Conservation (phyloP, 1,139 yeast genomes). For the Tardiomyces digboiensis region DNA sequence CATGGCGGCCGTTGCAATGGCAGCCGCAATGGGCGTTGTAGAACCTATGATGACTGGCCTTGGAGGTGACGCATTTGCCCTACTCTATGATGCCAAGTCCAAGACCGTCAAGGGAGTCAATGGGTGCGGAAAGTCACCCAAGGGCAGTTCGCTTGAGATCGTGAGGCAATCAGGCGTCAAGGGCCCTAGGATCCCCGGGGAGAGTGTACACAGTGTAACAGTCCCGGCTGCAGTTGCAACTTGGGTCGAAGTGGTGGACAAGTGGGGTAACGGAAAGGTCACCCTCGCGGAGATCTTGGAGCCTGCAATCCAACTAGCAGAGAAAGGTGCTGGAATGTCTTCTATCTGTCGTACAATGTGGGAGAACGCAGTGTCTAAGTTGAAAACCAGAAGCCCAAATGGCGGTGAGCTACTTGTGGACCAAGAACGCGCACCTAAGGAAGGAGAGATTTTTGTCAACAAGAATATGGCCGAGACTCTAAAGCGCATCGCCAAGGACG, state of each 20-base stretch:
- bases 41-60: slow-evolving; percentile 78
- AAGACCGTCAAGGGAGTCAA: slow-evolving; percentile 56
- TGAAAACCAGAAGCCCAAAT: slow-evolving; percentile 33
- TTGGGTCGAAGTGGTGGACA: slow-evolving; percentile 58
- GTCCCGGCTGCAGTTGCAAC: slow-evolving; percentile 78
- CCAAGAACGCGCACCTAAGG: slow-evolving; percentile 37
- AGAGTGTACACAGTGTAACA: slow-evolving; percentile 52
- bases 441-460: slow-evolving; percentile 54
- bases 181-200: slow-evolving; percentile 31
- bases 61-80: slow-evolving; percentile 75
- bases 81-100: slow-evolving; percentile 44
- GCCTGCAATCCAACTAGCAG: slow-evolving; percentile 68
- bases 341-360: slow-evolving; percentile 49
- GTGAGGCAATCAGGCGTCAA: slow-evolving; percentile 34
- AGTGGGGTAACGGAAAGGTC: slow-evolving; percentile 69
- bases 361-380: slow-evolving; percentile 32
- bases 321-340: slow-evolving; percentile 56
- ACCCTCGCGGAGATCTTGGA: slow-evolving; percentile 46
- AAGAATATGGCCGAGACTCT: slow-evolving; percentile 45
- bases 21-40: slow-evolving; percentile 62
- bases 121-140: slow-evolving; percentile 70
- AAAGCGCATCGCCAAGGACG: slow-evolving; percentile 41
- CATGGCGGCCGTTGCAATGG: slow-evolving; percentile 65
- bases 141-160: slow-evolving; percentile 39
- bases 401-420: slow-evolving; percentile 33